Evolutionary conservation across 805 yeast species (phyloP).

Genomic region (Saccharomycopsis babjevae): DNA sequence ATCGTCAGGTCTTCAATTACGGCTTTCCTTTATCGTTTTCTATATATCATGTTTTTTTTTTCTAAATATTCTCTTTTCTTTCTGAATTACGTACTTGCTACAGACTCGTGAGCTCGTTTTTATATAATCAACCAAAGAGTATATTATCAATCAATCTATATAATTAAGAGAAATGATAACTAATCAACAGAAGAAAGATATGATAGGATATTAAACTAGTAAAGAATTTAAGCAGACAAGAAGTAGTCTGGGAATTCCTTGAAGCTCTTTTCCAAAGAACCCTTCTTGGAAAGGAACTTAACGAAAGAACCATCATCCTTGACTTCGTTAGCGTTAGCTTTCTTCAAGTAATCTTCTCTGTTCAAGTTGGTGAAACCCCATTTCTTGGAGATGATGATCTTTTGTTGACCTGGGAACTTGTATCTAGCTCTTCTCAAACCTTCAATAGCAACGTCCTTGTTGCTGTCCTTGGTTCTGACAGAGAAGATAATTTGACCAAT

Average conservation of each 20-base stretch:
- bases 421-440: constrained; percentile 99
- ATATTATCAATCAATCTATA: constrained; percentile 1
- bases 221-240: constrained; percentile 32
- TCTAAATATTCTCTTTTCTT: not conserved
- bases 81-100: not conserved
- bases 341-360: constrained; percentile 93
- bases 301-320: constrained; percentile 99
- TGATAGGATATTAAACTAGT: not conserved
- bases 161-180: not conserved
- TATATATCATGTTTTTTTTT: not conserved
- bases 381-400: constrained; percentile 97
- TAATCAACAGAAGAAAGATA: not conserved
- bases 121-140: not conserved
- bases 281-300: constrained; percentile 95
- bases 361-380: constrained; percentile 99
- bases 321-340: constrained; percentile 96
- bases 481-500: constrained; percentile 98
- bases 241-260: constrained; percentile 85
- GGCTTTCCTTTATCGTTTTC: not conserved
- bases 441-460: constrained; percentile 96
- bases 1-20: too few species aligned
- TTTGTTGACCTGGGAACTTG: constrained; percentile 99
- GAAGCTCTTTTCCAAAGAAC: constrained; percentile 88
- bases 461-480: constrained; percentile 95
- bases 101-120: not conserved